Percentiles rank a stretch among this genome's conserved stretches.
Conservation (phyloP, 176 grass and related monocot species). For the Poa pratensis region DNA sequence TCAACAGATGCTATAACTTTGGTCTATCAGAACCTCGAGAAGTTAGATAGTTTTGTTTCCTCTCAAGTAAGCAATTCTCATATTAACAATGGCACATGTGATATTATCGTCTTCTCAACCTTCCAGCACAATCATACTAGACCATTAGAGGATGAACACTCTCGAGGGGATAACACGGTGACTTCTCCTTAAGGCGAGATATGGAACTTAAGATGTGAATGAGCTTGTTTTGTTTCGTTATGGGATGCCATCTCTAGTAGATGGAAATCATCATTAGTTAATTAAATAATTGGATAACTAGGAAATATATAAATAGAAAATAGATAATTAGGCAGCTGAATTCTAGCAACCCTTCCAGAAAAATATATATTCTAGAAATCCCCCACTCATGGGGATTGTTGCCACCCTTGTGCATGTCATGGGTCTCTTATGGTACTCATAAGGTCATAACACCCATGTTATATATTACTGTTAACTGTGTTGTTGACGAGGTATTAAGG, state of each 20-base stretch:
- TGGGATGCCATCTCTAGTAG: constrained; percentile 17
- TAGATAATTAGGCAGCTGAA: background rate
- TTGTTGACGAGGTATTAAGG: background rate
- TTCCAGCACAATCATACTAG: background rate
- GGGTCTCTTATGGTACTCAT: background rate
- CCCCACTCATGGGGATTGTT: background rate
- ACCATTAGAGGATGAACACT: background rate
- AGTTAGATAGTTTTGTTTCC: constrained; percentile 62
- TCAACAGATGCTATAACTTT: constrained; percentile 63
- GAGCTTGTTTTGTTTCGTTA: background rate
- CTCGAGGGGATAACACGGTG: background rate
- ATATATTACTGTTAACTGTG: background rate
- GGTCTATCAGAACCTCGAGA: constrained; percentile 82
- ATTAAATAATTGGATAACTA: background rate
- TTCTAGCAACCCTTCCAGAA: background rate
- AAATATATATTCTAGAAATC: background rate
- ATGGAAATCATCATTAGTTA: background rate
- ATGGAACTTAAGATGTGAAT: background rate
- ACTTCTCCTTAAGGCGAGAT: background rate
- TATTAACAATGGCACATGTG: background rate
- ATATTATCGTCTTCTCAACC: background rate
- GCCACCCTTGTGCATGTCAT: background rate
- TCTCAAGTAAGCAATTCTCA: constrained; percentile 55
- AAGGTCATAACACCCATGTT: constrained; percentile 6
- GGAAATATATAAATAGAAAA: background rate